These are phyloP conservation scores for Aspergillus sclerotioniger DNA, from an alignment of 495 filamentous ascomycete species.

Conservation along the genomic window DNA sequence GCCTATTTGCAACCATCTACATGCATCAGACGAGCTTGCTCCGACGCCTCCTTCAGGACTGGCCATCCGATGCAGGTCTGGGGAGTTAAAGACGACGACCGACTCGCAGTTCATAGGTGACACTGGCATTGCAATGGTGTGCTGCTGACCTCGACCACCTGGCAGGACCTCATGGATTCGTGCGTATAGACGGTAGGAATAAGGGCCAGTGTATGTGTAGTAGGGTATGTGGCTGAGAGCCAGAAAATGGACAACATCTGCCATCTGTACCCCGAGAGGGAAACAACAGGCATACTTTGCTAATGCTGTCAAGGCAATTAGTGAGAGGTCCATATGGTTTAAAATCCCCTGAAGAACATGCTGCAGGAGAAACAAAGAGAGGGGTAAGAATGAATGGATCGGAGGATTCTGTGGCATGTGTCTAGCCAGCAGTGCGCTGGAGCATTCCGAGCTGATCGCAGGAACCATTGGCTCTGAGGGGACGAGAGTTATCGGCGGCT, in stretches of 20 bases:
- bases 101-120: background rate
- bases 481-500: background rate
- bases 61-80: background rate
- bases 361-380: background rate
- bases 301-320: too few relatives aligned
- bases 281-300: too few relatives aligned
- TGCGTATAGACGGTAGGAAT: background rate
- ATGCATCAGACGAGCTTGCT: background rate
- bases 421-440: background rate
- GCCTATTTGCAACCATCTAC: background rate
- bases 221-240: background rate
- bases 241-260: background rate
- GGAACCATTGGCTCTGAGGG: conserved; percentile 6
- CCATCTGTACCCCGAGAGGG: too few relatives aligned
- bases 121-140: background rate
- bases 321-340: background rate
- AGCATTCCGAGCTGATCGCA: conserved; percentile 5
- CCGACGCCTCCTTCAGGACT: background rate
- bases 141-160: background rate
- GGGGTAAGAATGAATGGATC: conserved; percentile 5
- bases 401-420: conserved; percentile 5
- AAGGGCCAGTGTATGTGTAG: background rate
- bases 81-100: background rate
- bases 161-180: background rate
- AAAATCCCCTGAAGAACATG: background rate